Percentiles rank a stretch among this genome's conserved stretches.
Conservation (phyloP, 306 rosid genomes). For the Lagenaria siceraria region DNA sequence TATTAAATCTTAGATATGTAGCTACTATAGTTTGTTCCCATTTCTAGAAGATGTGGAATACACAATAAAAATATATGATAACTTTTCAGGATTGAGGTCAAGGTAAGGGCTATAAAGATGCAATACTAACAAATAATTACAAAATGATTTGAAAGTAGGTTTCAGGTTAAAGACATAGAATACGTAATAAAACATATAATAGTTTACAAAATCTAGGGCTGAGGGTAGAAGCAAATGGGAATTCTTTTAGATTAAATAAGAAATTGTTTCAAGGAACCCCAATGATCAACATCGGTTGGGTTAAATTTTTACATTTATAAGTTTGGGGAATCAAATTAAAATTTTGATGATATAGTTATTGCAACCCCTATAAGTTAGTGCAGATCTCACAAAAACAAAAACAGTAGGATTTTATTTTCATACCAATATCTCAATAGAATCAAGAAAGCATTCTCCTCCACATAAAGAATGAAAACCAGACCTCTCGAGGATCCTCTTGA, state of each 20-base stretch:
- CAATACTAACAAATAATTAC: not conserved
- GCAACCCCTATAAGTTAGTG: not conserved
- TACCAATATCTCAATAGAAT: slow-evolving; percentile 6
- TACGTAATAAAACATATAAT: not conserved
- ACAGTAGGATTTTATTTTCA: not conserved
- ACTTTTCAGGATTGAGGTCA: not conserved
- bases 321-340: not conserved
- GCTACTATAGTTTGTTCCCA: not conserved
- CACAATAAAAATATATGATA: not conserved
- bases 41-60: not conserved
- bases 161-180: not conserved
- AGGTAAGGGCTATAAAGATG: not conserved
- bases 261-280: not conserved
- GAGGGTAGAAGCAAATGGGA: not conserved
- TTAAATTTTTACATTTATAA: not conserved
- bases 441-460: not conserved
- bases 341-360: not conserved
- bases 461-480: slow-evolving; percentile 10
- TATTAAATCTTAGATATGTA: not conserved
- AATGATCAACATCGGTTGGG: not conserved
- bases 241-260: not conserved
- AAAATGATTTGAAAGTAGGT: not conserved
- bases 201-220: not conserved
- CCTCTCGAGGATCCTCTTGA: slow-evolving; percentile 99
- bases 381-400: not conserved